Percentiles rank a stretch among this genome's conserved stretches.
These are phyloP conservation scores for Luvunga scandens DNA, from an alignment of 345 rosid genomes.

Conservation along the genomic window DNA sequence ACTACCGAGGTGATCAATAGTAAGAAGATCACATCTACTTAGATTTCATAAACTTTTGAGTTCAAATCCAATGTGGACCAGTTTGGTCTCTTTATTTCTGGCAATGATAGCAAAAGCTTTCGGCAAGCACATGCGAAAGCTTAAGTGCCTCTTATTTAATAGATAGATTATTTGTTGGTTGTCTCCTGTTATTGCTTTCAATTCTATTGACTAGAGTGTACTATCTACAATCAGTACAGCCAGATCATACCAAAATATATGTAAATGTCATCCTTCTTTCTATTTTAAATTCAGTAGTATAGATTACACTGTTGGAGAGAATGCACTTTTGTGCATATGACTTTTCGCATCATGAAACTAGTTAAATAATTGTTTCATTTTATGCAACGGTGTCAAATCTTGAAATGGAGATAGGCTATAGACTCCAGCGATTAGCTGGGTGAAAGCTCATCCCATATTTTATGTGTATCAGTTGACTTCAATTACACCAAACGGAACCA, in stretches of 20 bases:
- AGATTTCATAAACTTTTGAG: conserved; percentile 16
- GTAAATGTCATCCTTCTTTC: background rate
- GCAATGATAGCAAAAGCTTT: conserved; percentile 2
- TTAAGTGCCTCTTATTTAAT: background rate
- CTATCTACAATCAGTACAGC: background rate
- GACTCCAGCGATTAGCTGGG: background rate
- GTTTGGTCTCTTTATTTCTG: conserved; percentile 1
- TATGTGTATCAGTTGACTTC: background rate
- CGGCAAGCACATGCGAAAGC: background rate
- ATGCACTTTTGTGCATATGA: background rate
- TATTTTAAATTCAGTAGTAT: background rate
- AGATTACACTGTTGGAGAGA: background rate
- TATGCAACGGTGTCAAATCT: background rate
- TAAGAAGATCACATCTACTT: conserved; percentile 36
- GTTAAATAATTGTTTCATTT: background rate
- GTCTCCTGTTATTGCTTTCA: background rate
- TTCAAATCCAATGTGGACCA: conserved; percentile 18
- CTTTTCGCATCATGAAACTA: background rate
- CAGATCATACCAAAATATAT: background rate
- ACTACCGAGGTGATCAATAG: conserved; percentile 37
- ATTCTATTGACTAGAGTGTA: background rate
- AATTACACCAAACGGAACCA: too few relatives aligned
- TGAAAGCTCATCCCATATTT: background rate
- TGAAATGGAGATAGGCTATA: background rate
- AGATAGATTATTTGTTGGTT: background rate